Conservation (phyloP, 441 rosid genomes). For the Geranium incanum region DNA sequence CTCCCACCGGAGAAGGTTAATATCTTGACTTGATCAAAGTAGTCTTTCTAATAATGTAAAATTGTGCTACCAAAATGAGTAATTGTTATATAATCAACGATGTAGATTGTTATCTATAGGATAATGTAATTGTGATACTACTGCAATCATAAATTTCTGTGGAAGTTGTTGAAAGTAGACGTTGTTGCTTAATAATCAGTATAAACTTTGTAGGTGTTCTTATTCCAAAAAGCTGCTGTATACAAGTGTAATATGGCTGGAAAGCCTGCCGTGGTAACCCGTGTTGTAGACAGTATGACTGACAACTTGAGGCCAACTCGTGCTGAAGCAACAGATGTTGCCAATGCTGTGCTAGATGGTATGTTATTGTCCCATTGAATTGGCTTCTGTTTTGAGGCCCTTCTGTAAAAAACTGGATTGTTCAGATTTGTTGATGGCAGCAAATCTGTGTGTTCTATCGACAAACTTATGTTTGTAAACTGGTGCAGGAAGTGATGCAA, state of each 20-base stretch:
- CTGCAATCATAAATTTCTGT: not conserved
- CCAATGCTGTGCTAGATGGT: slow-evolving; percentile 98
- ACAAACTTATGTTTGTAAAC: not conserved
- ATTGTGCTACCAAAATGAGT: slow-evolving; percentile 4
- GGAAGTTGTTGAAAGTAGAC: not conserved
- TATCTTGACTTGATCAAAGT: slow-evolving; percentile 12
- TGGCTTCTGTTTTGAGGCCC: slow-evolving; percentile 3
- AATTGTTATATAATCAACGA: not conserved
- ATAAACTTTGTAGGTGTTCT: slow-evolving; percentile 58
- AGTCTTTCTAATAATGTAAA: slow-evolving; percentile 3
- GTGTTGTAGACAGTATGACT: slow-evolving; percentile 99
- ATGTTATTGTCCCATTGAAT: slow-evolving; percentile 13
- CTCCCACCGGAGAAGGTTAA: slow-evolving; percentile 95
- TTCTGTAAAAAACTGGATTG: not conserved
- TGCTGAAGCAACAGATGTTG: slow-evolving; percentile 99
- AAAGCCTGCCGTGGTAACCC: slow-evolving; percentile 93
- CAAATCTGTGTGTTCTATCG: not conserved
- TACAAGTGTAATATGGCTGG: slow-evolving; percentile 99
- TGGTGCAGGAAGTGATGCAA: slow-evolving; percentile 84
- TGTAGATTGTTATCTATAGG: not conserved
- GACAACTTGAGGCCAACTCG: slow-evolving; percentile 96
- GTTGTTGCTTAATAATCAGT: slow-evolving; percentile 10
- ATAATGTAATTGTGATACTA: not conserved
- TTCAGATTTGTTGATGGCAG: not conserved
- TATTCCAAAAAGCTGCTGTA: slow-evolving; percentile 92